phyloP scores from a whole-genome alignment of 345 rosid species.

The Microthlaspi erraticum region DNA sequence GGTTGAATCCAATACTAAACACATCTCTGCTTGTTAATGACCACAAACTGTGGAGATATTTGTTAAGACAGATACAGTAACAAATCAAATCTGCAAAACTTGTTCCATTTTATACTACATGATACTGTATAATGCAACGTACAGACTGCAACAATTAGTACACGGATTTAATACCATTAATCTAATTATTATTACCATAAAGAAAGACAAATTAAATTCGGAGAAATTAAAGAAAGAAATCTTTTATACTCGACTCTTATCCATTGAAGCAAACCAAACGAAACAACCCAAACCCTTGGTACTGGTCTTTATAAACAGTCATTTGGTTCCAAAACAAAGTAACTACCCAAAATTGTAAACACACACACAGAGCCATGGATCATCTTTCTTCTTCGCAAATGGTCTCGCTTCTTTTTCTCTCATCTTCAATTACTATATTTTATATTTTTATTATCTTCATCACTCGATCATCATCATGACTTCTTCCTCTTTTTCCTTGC shows the following conservation, averaged over 20 bases:
- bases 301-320: conserved; percentile 25
- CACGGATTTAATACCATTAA: background rate
- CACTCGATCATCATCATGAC: background rate
- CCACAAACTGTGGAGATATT: background rate
- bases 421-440: background rate
- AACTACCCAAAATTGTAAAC: background rate
- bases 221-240: background rate
- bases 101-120: background rate
- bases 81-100: conserved; percentile 8
- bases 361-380: conserved; percentile 13
- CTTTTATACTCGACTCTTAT: background rate
- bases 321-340: conserved; percentile 1
- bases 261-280: conserved; percentile 7
- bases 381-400: conserved; percentile 19
- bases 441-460: background rate
- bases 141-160: background rate
- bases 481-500: conserved; percentile 29
- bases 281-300: background rate
- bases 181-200: background rate
- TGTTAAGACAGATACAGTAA: conserved; percentile 5
- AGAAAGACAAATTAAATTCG: background rate
- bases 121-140: conserved; percentile 1
- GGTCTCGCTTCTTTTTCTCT: conserved; percentile 12
- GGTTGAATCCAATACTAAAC: background rate
- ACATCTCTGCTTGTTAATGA: background rate